Evolutionary conservation across 2,329 filamentous ascomycete species (phyloP), one percentile per base, ranked within the genome.

Genomic region (Blumeria hordei): DNA sequence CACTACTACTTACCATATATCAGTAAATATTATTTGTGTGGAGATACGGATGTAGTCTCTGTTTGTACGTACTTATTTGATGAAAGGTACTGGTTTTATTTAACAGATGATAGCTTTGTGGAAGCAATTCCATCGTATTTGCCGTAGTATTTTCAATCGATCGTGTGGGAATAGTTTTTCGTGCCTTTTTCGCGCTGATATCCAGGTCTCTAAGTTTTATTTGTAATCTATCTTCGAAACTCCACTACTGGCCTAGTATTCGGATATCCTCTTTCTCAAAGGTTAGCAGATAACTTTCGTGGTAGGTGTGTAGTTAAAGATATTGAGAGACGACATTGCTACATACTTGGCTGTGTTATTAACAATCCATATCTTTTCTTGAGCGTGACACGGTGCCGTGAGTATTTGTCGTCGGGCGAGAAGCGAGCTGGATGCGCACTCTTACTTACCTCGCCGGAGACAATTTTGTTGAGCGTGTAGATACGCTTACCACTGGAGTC

Each of bases 391-490:
- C 92, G 81, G 72, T 96, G 90, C 67, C 87, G 85, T 65, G 88
- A 94, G 77, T 93, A 96, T 76, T 95, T 94, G 76, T 98, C 92
- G 71, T 98, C 92, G 60, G 92, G 92, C 50, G 87, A 94, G 75
- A 96, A 98, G 62, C 92, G 78, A 45, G 92, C 92, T 50, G 92
- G 90, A 72, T 96, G 90, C 56, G 92, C 92, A 55, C 85, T 92
- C 76, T 94, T 94, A 69, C 90, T 94, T 66, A 95, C 86, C 67
- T 88, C 79, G 66, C 84, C 83, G 63, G 80, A 75, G 64, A 76
- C 73, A 62, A 93, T 78, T 74, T 96, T 95, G 73, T 95, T 90
- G 61, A 96, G 80, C 51, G 92, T 96, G 77, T 96, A 98, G 65
- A 83, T 72, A 69, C 90, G 87, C 74, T 87, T 90, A 75, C 90